Percentiles rank a stretch among this genome's conserved stretches.
Evolutionary conservation across 2,329 filamentous ascomycete species (phyloP).

Genomic region (Cryphonectria naterciae): DNA sequence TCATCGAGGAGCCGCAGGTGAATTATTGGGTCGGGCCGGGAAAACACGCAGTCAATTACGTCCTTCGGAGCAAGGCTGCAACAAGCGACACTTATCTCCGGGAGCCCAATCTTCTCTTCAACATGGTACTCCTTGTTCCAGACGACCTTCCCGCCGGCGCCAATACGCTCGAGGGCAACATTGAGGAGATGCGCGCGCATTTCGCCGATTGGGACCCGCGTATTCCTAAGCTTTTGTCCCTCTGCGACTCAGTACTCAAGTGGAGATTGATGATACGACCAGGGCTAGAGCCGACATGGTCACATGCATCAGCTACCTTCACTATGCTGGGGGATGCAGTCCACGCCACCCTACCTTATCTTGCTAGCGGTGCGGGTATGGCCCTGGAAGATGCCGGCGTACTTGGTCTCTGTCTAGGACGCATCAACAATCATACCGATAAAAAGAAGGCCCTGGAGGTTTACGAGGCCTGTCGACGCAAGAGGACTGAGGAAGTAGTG

Average conservation of each 20-base stretch:
- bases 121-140: slow-evolving; percentile 55
- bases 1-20: slow-evolving; percentile 52
- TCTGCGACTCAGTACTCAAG: slow-evolving; percentile 63
- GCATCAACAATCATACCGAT: slow-evolving; percentile 44
- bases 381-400: slow-evolving; percentile 63
- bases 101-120: slow-evolving; percentile 47
- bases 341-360: slow-evolving; percentile 67
- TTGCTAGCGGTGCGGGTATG: slow-evolving; percentile 62
- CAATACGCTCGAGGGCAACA: slow-evolving; percentile 51
- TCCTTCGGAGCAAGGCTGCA: slow-evolving; percentile 42
- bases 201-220: slow-evolving; percentile 62
- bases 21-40: slow-evolving; percentile 58
- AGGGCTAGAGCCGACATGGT: slow-evolving; percentile 57
- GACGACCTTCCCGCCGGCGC: slow-evolving; percentile 52
- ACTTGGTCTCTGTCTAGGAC: slow-evolving; percentile 57
- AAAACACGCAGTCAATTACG: slow-evolving; percentile 57
- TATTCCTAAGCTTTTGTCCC: slow-evolving; percentile 57
- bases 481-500: slow-evolving; percentile 63
- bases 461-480: slow-evolving; percentile 62
- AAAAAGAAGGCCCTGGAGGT: slow-evolving; percentile 44
- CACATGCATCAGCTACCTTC: slow-evolving; percentile 57
- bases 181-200: slow-evolving; percentile 51
- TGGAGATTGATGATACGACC: slow-evolving; percentile 64
- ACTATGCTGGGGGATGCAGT: slow-evolving; percentile 66
- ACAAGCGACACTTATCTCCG: slow-evolving; percentile 12